Evolutionary conservation across 2,329 filamentous ascomycete species (phyloP), one percentile per base, ranked within the genome.

Genomic region (Trichophyton schoenleinii): DNA sequence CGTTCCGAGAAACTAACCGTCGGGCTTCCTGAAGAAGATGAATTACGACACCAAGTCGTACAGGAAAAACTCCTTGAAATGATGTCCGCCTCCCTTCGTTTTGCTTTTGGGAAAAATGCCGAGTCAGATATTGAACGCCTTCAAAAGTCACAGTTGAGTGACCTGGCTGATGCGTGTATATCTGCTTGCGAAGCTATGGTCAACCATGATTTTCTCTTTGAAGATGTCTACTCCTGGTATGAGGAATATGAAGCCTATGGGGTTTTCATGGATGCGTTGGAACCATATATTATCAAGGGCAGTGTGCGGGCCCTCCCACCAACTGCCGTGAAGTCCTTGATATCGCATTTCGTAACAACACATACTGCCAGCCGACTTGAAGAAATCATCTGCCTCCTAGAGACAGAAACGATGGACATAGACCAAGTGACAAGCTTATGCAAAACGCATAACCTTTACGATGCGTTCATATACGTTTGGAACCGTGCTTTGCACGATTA

Each of bases 381-480:
- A 74, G 92, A 97, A 73, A 87, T 97, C 72, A 88, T 99, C 36
- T 97, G 92, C 71, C 87, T 92, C 65, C 87, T 99, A 75, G 87
- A 96, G 68, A 95, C 92, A 1, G 79, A 83, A 13, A 96, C 91
- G 0, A 85, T 99, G 70, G 95, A 99, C 71, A 85, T 99, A 66
- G 92, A 99, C 71, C 89, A 97, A 73, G 85, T 95, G 62, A 96
- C 92, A 0, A 82, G 83, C 11, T 79, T 99, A 25, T 99, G 94
- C 80, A 95, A 94, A 72, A 87, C 92, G 70, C 86, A 97, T 72
- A 84, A 87, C 66, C 81, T 99, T 3, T 99, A 96, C 70, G 95
- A 99, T 73, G 95, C 94, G 1, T 82, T 96, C 61, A 91, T 95
- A 49, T 96, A 97, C 71, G 88, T 99, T 61, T 99, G 94, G 94